Conservation (phyloP, 1,284 basidiomycete species). For the Xanthoconium separans region DNA sequence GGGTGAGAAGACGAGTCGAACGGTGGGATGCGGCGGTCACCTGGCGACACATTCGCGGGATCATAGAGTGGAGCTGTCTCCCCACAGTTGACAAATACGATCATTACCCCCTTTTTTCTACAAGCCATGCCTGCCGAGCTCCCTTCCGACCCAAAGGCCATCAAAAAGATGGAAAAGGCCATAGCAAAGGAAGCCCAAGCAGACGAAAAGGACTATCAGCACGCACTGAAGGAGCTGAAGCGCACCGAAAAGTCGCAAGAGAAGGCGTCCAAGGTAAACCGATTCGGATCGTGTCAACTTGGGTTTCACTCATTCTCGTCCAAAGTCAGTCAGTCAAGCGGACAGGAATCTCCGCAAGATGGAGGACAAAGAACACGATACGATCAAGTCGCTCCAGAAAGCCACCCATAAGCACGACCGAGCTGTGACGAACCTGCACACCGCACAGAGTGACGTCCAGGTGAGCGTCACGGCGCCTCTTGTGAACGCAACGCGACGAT, state of each 20-base stretch:
- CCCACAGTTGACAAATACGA: too few relatives aligned
- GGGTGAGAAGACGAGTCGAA: too few relatives aligned
- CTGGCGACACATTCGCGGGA: neutral
- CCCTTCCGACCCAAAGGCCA: slow-evolving; percentile 19
- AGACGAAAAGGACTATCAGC: slow-evolving; percentile 46
- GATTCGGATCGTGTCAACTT: neutral
- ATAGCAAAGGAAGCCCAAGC: slow-evolving; percentile 45
- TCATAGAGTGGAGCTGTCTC: neutral
- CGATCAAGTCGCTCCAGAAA: slow-evolving; percentile 45
- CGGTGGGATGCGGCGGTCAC: too few relatives aligned
- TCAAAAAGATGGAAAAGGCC: slow-evolving; percentile 48
- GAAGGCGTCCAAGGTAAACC: slow-evolving; percentile 48
- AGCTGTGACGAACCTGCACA: slow-evolving; percentile 42
- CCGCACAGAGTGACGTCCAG: slow-evolving; percentile 44
- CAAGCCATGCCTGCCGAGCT: slow-evolving; percentile 15
- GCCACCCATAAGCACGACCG: slow-evolving; percentile 50
- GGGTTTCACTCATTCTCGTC: neutral
- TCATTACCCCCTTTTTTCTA: too few relatives aligned
- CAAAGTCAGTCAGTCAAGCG: slow-evolving; percentile 44
- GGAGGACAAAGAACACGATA: slow-evolving; percentile 45
- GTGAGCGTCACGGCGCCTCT: slow-evolving; percentile 30
- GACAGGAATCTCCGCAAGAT: slow-evolving; percentile 46
- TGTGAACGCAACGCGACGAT: neutral
- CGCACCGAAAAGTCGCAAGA: slow-evolving; percentile 44
- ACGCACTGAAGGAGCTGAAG: slow-evolving; percentile 46